Evolutionary conservation across 177 flowering plant genomes (phyloP), one percentile per base, ranked within the genome.

Genomic region (Vitis hybrid): DNA sequence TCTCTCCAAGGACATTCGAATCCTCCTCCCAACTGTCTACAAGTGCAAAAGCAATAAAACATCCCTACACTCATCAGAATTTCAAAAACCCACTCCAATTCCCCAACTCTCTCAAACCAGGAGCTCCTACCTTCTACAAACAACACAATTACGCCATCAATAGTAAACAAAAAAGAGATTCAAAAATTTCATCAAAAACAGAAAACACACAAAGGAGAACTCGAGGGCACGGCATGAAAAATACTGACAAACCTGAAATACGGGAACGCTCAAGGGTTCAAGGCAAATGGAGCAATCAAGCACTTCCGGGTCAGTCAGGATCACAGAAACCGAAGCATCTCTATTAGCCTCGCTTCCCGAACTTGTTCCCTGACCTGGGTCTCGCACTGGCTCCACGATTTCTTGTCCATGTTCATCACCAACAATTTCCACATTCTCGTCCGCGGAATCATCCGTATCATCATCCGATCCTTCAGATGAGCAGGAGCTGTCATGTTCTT

Each of bases 221-320:
- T 19, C 33, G 62, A 67, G 47, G 68, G 24, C 19, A 17, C 1
- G n/a, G 53, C 5, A 12, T 20, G 2, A 1, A 50, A 13, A 18
- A 55, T 49, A 22, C 11, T 11, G 4, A 11, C 15, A 3, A 11
- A 91, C 97, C 94, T 90, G 97, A 71, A 82, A 90, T 24, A 89
- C 82, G 33, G 96, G 96, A 50, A 76, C 62, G 12, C 67, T 60
- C 73, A 92, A 80, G 72, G 88, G 76, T 8, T 89, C 87, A 67
- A 72, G 70, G 75, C 98, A 92, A 67, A 90, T 84, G 59, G 77
- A 58, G 83, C 95, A 93, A 70, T 93, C 94, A 11, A 91, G 72
- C 13, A 93, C 91, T 31, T 93, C 88, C 11, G 90, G 86, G 71
- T 93, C 91, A 18, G 77, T 79, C 6, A 87, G 69, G 52, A 72